Evolutionary conservation across 192 early-diverging fungal species (phyloP), one percentile per base, ranked within the genome.

Genomic region (Backusella macrospora): DNA sequence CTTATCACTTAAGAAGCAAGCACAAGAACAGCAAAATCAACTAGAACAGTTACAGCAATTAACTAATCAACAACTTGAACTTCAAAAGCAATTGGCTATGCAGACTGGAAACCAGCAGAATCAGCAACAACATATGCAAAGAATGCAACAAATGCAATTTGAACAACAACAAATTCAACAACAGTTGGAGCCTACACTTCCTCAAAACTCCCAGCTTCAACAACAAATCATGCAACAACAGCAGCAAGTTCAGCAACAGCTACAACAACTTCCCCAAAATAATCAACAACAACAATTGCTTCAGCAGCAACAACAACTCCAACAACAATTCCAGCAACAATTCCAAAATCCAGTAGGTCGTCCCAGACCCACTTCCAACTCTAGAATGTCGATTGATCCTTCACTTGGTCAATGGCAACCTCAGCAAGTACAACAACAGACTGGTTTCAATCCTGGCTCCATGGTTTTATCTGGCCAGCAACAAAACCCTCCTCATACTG

Each of bases 141-240:
- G 64, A 37, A 44, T 49, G 43, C 69, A 71, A 23, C 68, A 65
- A 6, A 52, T 70, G 34, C 75, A 76, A 49, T 45, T 37, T 12
- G 64, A 74, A n/a, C 69, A 71, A 26, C 69, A 48, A 8, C 65
- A 67, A 45, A 40, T 66, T 12, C 74, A 76, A 18, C 75, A 76
- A 52, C 52, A 69, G 44, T 26, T 67, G 40, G 66, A 68, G n/a
- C 45, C 38, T 13, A 34, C 65, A 12, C 40, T 37, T 5, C 71
- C 55, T 18, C 71, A 62, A 44, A 34, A 65, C n/a, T 43, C n/a
- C 16, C 73, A 34, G 13, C 47, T 70, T 15, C 38, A 45, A 10
- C 47, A 49, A 3, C 73, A 74, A 26, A 40, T 70, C 6, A 13
- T 23, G 34, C 43, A 55, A 6, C 40, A 59, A 18, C 62, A 64